Evolutionary conservation across 2,329 filamentous ascomycete genomes (phyloP).

Genomic region (Fonsecaea nubica): DNA sequence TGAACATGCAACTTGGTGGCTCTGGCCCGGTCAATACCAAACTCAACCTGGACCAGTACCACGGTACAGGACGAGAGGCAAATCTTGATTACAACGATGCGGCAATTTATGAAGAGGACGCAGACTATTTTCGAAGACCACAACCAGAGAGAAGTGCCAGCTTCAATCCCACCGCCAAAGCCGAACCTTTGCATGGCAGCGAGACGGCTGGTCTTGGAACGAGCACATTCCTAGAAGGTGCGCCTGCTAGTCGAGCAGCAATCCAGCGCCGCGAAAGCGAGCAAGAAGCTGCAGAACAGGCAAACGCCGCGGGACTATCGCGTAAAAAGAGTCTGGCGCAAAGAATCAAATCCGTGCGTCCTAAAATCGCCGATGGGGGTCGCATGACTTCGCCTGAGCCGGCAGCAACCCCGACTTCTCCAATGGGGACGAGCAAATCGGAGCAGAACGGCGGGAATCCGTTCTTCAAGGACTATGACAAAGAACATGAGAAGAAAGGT

Average conservation of each 20-base stretch:
- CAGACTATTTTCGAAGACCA: slow-evolving; percentile 46
- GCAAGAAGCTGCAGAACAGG: slow-evolving; percentile 59
- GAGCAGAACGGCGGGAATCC: slow-evolving; percentile 68
- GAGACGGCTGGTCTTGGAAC: slow-evolving; percentile 85
- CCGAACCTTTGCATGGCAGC: slow-evolving; percentile 80
- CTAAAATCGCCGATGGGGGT: slow-evolving; percentile 66
- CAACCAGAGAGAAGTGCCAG: slow-evolving; percentile 48
- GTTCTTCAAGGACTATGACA: slow-evolving; percentile 81
- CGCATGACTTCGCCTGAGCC: slow-evolving; percentile 64
- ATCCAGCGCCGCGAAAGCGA: slow-evolving; percentile 79
- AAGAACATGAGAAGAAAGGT: slow-evolving; percentile 69
- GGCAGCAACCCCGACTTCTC: slow-evolving; percentile 40
- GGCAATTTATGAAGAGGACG: slow-evolving; percentile 43
- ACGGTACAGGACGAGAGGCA: slow-evolving; percentile 84
- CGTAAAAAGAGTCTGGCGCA: slow-evolving; percentile 96
- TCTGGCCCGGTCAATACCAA: slow-evolving; percentile 81
- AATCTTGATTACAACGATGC: slow-evolving; percentile 76
- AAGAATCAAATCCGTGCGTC: slow-evolving; percentile 76
- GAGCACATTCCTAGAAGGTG: slow-evolving; percentile 93
- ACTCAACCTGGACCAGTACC: slow-evolving; percentile 84
- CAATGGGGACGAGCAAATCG: slow-evolving; percentile 45
- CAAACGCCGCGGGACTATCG: slow-evolving; percentile 65
- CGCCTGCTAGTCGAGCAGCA: slow-evolving; percentile 80
- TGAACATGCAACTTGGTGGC: slow-evolving; percentile 90
- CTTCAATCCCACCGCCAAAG: slow-evolving; percentile 72